A percentile compares a stretch with the other conserved stretches of the same genome.
phyloP scores from a whole-genome alignment of 805 yeast genomes.

The Tetrapisispora pingtungensis region DNA sequence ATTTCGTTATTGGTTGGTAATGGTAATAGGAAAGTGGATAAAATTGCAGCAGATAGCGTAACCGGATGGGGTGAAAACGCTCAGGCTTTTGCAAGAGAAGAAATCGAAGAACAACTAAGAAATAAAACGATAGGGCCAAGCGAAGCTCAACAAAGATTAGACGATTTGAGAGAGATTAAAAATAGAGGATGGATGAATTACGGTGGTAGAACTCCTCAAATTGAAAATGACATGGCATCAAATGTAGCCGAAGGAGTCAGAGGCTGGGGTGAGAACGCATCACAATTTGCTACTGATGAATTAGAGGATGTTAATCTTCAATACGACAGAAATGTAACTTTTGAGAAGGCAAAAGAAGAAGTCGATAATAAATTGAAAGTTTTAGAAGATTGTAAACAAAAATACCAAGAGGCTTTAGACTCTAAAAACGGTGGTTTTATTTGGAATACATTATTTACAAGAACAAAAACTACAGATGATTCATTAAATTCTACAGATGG shows the following conservation, averaged over 20 bases:
- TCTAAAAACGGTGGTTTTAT: background rate
- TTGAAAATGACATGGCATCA: slow-evolving; percentile 29
- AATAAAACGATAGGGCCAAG: slow-evolving; percentile 12
- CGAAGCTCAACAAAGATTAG: slow-evolving; percentile 23
- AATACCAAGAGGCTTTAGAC: background rate
- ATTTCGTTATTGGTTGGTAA: background rate
- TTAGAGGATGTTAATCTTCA: slow-evolving; percentile 25
- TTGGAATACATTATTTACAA: slow-evolving; percentile 1
- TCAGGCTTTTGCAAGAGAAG: slow-evolving; percentile 30
- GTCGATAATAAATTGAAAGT: background rate
- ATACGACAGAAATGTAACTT: slow-evolving; percentile 1
- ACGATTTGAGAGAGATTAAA: slow-evolving; percentile 14
- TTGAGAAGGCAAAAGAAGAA: slow-evolving; percentile 1
- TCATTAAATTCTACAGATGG: background rate
- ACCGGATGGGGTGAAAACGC: slow-evolving; percentile 42
- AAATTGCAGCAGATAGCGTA: slow-evolving; percentile 30
- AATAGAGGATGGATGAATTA: slow-evolving; percentile 29
- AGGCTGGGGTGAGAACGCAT: slow-evolving; percentile 41
- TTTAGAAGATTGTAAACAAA: background rate
- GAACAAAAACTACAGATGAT: background rate
- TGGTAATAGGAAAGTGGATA: slow-evolving; percentile 11
- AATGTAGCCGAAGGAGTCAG: slow-evolving; percentile 30
- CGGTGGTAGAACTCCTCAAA: slow-evolving; percentile 13
- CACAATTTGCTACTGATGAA: slow-evolving; percentile 35
- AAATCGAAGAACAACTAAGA: slow-evolving; percentile 22